Base-by-base conservation (phyloP, 1,139 yeast species). In the Saccharomyces hybrid region DNA sequence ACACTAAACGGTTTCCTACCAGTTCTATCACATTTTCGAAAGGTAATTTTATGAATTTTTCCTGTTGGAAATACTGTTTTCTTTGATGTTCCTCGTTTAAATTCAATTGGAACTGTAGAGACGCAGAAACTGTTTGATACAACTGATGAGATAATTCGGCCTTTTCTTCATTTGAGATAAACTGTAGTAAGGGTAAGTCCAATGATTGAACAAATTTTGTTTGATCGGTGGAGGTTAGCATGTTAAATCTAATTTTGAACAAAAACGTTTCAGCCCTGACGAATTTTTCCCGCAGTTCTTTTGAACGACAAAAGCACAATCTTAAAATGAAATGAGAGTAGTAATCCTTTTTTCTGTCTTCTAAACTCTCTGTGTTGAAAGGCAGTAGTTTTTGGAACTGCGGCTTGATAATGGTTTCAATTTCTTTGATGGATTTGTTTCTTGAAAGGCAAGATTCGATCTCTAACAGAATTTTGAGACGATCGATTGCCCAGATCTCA, bases 401-500 rank as follows among this genome's bases (percentile, higher is more conserved):
- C 1, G 95, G 95, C 60, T 80, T 82, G 61, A 93, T 73, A 11
- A 80, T 73, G 9, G 73, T 67, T 62, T 86, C 93, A 49, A 82
- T 80, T 56, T 90, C 97, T 59, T 79, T 80, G 51, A 78, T 69
- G 1, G 80, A 71, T 64, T 84, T 83, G 58, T 85, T 83, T 59
- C 95, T 77, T 38, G 86, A 82, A 50, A 78, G 69, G 61, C 86
- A 82, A 6, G 90, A 80, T 65, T 91, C 97, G 51, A 93, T 84
- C 68, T 90, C 97, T 56, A 89, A 80, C 57, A 95, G 77, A 8
- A 93, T 82, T 65, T 85, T 83, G 60, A 93, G 77, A 58, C 99
- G 76, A 66, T 93, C 98, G 51, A 93, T 86, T 7, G 98, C 98
- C 97, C 97, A 93, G 16, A 78, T 78, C 71, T 93, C 99, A 70